phyloP scores from a whole-genome alignment of 2,329 filamentous ascomycete genomes.

The Dothideomycetes sp. region DNA sequence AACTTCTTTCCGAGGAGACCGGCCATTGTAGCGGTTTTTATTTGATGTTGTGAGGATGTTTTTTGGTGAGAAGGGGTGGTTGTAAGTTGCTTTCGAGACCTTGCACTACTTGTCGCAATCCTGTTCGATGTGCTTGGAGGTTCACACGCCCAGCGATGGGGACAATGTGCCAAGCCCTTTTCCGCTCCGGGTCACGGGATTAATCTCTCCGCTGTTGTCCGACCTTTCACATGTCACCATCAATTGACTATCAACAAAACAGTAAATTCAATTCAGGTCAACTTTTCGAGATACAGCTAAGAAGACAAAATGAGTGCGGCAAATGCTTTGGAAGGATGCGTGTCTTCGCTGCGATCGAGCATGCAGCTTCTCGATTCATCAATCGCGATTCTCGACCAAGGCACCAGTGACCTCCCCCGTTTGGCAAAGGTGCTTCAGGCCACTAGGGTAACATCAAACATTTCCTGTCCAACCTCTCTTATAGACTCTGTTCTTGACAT shows the following conservation, averaged over 20 bases:
- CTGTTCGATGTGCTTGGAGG: too few relatives aligned
- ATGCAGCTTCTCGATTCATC: constrained; percentile 54
- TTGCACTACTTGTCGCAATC: not conserved
- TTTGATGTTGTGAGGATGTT: constrained; percentile 13
- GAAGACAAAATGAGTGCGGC: constrained; percentile 11
- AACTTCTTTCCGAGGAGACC: constrained; percentile 44
- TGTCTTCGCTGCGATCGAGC: constrained; percentile 51
- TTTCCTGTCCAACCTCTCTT: not conserved
- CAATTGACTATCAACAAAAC: constrained; percentile 5
- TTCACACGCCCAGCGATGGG: not conserved
- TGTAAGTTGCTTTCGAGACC: constrained; percentile 3
- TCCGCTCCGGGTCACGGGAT: constrained; percentile 6
- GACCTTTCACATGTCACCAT: constrained; percentile 1
- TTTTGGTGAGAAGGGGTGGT: constrained; percentile 2
- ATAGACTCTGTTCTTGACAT: not conserved
- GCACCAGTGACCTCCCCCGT: constrained; percentile 55
- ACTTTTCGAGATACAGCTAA: not conserved
- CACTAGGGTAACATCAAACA: constrained; percentile 40
- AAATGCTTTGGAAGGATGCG: constrained; percentile 48
- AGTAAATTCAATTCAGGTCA: not conserved
- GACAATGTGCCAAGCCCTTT: not conserved
- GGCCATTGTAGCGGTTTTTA: constrained; percentile 30
- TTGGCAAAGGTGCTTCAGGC: constrained; percentile 55
- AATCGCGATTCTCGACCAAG: constrained; percentile 52
- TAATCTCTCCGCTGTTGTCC: not conserved